Percentiles rank a stretch among this genome's conserved stretches.
Conservation (phyloP, 352 stramenopile genomes). For the Phytopythium ostracodes region DNA sequence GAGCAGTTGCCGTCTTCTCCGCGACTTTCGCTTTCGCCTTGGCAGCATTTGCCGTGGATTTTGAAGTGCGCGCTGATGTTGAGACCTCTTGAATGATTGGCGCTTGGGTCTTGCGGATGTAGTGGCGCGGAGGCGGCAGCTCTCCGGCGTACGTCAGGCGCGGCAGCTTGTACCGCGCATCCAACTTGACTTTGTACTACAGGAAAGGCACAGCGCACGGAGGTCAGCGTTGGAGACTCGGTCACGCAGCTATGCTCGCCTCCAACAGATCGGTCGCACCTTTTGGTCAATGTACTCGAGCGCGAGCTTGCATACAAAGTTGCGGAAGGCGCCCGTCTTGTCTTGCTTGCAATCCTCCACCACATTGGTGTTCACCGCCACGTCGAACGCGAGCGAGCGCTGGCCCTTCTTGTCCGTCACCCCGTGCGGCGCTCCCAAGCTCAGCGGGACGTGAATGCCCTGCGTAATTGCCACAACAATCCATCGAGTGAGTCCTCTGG, state of each 20-base stretch:
- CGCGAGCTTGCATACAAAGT: conserved; percentile 80
- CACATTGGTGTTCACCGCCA: conserved; percentile 77
- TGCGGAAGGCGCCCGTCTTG: conserved; percentile 63
- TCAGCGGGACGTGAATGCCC: conserved; percentile 76
- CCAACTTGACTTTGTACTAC: conserved; percentile 76
- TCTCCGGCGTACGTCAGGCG: conserved; percentile 58
- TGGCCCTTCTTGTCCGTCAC: conserved; percentile 72
- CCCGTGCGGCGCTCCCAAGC: conserved; percentile 60
- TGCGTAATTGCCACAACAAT: conserved; percentile 7
- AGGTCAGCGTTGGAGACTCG: neutral
- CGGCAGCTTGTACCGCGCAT: conserved; percentile 73
- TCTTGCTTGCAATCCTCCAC: conserved; percentile 60
- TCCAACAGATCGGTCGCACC: conserved; percentile 14
- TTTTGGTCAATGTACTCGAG: conserved; percentile 85
- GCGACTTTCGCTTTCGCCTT: conserved; percentile 10
- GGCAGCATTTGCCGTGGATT: conserved; percentile 11
- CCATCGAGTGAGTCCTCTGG: neutral
- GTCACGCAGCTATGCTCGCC: neutral
- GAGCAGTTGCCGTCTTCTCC: conserved; percentile 28
- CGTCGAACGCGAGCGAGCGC: conserved; percentile 64
- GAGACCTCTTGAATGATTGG: conserved; percentile 73
- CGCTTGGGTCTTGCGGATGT: conserved; percentile 67
- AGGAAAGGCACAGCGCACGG: neutral
- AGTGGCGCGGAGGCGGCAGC: conserved; percentile 67
- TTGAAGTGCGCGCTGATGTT: neutral